Percentiles rank a stretch among this genome's conserved stretches.
phyloP scores from a whole-genome alignment of 805 yeast genomes.

The Kodamaea nitidulidarum region DNA sequence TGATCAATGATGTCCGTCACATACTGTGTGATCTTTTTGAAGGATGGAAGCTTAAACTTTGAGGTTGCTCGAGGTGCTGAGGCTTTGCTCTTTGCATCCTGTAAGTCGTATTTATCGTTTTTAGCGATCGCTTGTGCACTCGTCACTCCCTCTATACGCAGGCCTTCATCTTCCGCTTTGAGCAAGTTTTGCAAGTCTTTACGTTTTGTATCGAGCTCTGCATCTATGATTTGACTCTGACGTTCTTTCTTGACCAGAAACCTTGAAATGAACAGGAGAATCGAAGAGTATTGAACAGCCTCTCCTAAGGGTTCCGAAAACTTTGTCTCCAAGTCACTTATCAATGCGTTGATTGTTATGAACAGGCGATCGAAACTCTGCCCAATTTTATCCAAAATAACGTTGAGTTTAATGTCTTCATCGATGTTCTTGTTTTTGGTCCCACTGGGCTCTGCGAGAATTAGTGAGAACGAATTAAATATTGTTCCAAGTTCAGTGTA shows the following conservation, averaged over 20 bases:
- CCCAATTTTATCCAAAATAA: constrained; percentile 70
- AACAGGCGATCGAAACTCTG: constrained; percentile 74
- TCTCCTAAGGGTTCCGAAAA: constrained; percentile 69
- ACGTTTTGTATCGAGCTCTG: constrained; percentile 30
- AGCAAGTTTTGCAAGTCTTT: constrained; percentile 28
- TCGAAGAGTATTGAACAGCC: constrained; percentile 60
- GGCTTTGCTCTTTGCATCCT: constrained; percentile 3
- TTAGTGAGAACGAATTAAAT: constrained; percentile 51
- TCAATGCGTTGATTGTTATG: constrained; percentile 49
- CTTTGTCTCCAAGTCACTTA: constrained; percentile 50
- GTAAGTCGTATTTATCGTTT: constrained; percentile 20
- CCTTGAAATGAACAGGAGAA: constrained; percentile 53
- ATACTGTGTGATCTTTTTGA: constrained; percentile 48
- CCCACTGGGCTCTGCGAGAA: constrained; percentile 30
- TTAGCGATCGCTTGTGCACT: constrained; percentile 20
- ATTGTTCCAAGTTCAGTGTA: constrained; percentile 69
- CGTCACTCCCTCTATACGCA: constrained; percentile 22
- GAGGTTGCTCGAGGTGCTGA: constrained; percentile 18
- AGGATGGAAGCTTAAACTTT: constrained; percentile 43
- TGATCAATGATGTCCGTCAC: constrained; percentile 57
- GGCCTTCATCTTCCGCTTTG: constrained; percentile 28
- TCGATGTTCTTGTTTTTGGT: constrained; percentile 17
- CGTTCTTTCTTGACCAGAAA: constrained; percentile 46
- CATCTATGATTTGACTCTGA: constrained; percentile 30
- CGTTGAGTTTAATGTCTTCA: constrained; percentile 27